Base-by-base conservation (phyloP, 2,329 filamentous ascomycete species). In the Verticillium klebahnii region DNA sequence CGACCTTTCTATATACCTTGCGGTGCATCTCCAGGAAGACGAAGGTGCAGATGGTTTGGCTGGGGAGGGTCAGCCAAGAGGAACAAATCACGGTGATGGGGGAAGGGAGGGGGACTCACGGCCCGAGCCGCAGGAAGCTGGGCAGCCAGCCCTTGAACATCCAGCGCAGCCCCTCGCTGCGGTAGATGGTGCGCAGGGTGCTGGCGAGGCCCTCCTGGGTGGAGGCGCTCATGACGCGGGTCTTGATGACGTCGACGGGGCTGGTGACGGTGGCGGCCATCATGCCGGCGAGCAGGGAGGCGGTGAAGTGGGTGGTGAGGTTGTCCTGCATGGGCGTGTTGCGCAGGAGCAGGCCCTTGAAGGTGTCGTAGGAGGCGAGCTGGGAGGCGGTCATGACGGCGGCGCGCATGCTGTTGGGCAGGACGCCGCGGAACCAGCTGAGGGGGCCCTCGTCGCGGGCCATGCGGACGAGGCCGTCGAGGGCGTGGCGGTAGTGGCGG, bases 81-180 rank as follows among this genome's bases (percentile, higher is more conserved):
- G 9, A 40, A 9, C 17, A 58, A n/a, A 50, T 29, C 54, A 23
- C 23, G 58, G 57, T 36, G 56, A 31, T 23, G 23, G 2, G 2
- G 23, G 4, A 29, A 5, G 4, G 15, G 2, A 29, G 52, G 23
- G 52, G 52, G 15, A 82, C 84, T 77, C 75, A 86, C 81, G 86
- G 86, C 70, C 86, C 86, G 58, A 89, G 75, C 63, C 87, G 77
- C 65, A 89, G 78, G 71, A 89, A 89, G 68, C 85, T 87, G n/a
- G 92, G 92, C 56, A 93, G 87, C 91, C 92, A 96, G 64, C 92
- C 92, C 74, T 91, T 91, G 77, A 96, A 96, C 84, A 94, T 89
- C 92, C 92, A 96, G 55, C 82, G 77, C 58, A 91, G 73, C 1
- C 92, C 92, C 71, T 96, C 91, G 19, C 84, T 78, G 60, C 80